phyloP scores from a whole-genome alignment of 176 grass and related monocot genomes.

The Elymus sibiricus region DNA sequence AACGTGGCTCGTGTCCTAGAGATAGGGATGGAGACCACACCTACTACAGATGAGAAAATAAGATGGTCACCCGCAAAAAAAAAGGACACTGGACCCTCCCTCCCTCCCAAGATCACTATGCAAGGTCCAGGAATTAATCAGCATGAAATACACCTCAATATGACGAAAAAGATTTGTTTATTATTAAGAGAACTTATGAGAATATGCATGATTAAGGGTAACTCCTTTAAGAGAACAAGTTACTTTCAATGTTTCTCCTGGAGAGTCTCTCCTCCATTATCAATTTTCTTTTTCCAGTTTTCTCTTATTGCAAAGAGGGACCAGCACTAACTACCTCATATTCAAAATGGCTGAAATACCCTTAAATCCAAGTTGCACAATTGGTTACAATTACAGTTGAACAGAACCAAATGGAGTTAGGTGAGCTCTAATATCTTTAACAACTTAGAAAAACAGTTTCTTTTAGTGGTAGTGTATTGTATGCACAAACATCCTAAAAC shows the following conservation, averaged over 20 bases:
- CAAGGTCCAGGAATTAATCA: neutral
- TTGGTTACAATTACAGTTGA: slow-evolving; percentile 28
- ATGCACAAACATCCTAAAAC: neutral
- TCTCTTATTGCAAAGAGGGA: slow-evolving; percentile 14
- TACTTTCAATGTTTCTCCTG: neutral
- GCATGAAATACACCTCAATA: neutral
- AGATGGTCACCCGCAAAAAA: neutral
- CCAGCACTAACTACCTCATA: neutral
- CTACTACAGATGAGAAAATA: neutral
- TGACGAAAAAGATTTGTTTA: neutral
- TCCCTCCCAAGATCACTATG: neutral
- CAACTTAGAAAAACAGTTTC: neutral
- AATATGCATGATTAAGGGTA: neutral
- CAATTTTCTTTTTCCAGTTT: neutral
- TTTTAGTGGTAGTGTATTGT: neutral
- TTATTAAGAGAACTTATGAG: neutral
- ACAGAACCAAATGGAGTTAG: slow-evolving; percentile 17
- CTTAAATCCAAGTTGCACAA: neutral
- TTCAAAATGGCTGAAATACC: neutral
- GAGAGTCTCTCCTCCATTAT: neutral
- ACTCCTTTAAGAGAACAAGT: neutral
- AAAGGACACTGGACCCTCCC: neutral
- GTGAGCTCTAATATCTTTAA: neutral
- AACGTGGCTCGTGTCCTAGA: neutral
- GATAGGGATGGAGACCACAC: neutral